Evolutionary conservation across 441 rosid genomes (phyloP), one percentile per base, ranked within the genome.

Genomic region (Euphorbia neoarborescens): DNA sequence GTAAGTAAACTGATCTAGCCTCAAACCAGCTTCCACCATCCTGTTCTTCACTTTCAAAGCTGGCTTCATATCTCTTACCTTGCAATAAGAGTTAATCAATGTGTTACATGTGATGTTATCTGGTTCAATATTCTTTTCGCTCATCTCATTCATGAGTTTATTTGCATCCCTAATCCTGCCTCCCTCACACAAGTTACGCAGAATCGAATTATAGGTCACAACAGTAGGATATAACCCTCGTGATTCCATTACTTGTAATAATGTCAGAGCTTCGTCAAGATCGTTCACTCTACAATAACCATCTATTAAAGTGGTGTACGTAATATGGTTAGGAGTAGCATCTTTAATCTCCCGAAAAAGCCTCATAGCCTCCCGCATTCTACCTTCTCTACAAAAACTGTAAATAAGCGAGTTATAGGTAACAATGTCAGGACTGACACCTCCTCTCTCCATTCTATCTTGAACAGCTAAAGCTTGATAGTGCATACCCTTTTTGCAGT

Each of bases 41-140:
- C 83, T 88, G 76, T 77, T 80, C 84, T 87, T 90, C 76, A 91
- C 90, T 79, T 87, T 94, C 81, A 91, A 76, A 40, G 96, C 96
- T 28, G 98, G 90, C 32, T 66, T 77, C 88, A 82, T 80, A 72
- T 94, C 97, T 63, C 91, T 88, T 46, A 89, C 81, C 82, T 94
- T 94, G 78, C 95, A 83, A 74, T 94, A 91, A 15, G 95, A 96
- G 69, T 91, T 94, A 54, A 90, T 89, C 84, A 94, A 78, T 28
- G 96, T 91, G 74, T 91, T 94, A 80, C 96, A 94, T 0, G 99
- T 94, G 60, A 90, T 70, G 73, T 84, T 91, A 78, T 94, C 97
- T 51, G 99, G 94, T 69, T 88, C 90, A 44, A 94, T 67, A 51
- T 74, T 85, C 79, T 72, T 87, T 35, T 83, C 97, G 58, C 81